phyloP scores from a whole-genome alignment of 2,329 filamentous ascomycete genomes.

The Aspergillus fischeri region DNA sequence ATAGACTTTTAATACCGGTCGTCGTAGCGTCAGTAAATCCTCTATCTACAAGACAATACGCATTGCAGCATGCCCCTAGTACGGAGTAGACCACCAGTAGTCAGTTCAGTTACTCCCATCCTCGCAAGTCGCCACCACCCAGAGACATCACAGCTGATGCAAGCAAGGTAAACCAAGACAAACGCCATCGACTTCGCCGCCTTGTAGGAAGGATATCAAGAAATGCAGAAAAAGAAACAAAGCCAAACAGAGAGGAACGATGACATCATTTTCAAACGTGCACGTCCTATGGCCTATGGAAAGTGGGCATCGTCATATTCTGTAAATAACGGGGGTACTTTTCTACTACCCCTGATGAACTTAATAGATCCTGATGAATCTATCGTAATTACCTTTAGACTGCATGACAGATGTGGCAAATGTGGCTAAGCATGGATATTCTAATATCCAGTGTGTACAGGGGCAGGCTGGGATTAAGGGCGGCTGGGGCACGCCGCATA shows the following conservation, averaged over 20 bases:
- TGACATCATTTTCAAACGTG: neutral
- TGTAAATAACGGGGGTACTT: neutral
- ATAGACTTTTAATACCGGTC: too few species aligned
- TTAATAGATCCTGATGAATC: neutral
- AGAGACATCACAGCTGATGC: neutral
- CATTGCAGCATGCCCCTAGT: neutral
- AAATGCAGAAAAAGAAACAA: neutral
- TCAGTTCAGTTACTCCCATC: too few species aligned
- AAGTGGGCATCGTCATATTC: too few species aligned
- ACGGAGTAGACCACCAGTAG: too few species aligned
- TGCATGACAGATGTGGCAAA: neutral
- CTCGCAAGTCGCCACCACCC: too few species aligned
- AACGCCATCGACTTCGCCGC: neutral
- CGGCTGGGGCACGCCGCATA: constrained; percentile 14
- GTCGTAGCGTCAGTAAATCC: neutral
- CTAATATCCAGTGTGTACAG: neutral
- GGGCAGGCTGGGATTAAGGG: neutral
- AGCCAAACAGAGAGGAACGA: neutral
- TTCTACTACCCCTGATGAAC: neutral
- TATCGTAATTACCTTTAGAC: neutral
- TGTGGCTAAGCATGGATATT: neutral
- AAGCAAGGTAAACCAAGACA: neutral
- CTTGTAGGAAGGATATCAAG: neutral
- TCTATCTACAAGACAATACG: neutral
- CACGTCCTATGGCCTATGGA: too few species aligned